These are phyloP conservation scores for Acer negundo DNA, from an alignment of 345 rosid genomes.

Conservation along the genomic window DNA sequence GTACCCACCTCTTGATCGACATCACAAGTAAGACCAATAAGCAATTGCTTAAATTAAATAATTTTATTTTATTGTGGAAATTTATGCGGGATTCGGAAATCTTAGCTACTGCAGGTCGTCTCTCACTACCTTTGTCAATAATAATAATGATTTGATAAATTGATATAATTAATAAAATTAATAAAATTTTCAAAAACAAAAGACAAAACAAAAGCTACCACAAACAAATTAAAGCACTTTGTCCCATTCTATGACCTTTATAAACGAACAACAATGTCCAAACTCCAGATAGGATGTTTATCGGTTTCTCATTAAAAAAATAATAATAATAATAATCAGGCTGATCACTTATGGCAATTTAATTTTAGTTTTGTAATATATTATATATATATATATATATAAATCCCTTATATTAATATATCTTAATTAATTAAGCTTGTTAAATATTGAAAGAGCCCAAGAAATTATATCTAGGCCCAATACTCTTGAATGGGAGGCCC, in stretches of 20 bases:
- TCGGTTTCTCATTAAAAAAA: no score
- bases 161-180: neutral
- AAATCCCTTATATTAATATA: no score
- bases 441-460: no score
- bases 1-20: slow-evolving; percentile 3
- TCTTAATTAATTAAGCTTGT: no score
- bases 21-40: neutral
- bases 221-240: neutral
- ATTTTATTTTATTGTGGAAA: neutral
- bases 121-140: neutral
- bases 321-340: neutral
- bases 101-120: neutral
- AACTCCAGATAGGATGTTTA: neutral
- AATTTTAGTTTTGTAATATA: no score
- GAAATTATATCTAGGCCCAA: neutral
- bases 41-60: neutral
- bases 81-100: neutral
- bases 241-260: slow-evolving; percentile 2
- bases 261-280: neutral
- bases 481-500: neutral
- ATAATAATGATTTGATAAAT: neutral
- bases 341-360: no score
- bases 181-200: neutral
- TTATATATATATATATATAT: no score
- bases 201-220: neutral